phyloP scores from a whole-genome alignment of 495 filamentous ascomycete species.

The Aspergillus homomorphus region DNA sequence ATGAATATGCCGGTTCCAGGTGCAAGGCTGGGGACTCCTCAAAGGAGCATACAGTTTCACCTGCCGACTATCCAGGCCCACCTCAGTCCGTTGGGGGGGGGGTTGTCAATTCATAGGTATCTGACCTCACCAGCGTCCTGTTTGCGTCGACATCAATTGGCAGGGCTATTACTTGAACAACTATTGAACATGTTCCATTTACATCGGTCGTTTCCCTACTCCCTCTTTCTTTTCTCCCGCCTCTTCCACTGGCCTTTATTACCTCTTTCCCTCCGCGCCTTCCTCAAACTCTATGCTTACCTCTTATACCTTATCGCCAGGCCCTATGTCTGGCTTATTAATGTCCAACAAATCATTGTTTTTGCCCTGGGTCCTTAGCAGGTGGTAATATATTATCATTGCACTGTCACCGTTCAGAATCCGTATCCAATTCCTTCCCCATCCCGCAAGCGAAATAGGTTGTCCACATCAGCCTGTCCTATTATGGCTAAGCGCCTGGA shows the following conservation, averaged over 20 bases:
- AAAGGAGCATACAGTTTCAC: not conserved
- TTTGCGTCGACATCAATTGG: not conserved
- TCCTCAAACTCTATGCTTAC: not conserved
- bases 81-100: not conserved
- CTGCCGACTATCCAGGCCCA: not conserved
- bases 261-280: not conserved
- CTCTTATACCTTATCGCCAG: not conserved
- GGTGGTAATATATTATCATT: not conserved
- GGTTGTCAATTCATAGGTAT: not conserved
- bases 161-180: not conserved
- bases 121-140: not conserved
- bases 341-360: not conserved
- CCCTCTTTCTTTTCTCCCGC: not conserved
- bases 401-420: not conserved
- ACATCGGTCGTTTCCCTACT: not conserved
- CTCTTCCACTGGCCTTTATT: not conserved
- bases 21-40: not conserved
- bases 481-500: not conserved
- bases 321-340: not conserved
- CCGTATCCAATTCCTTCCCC: not conserved
- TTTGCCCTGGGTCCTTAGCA: not conserved
- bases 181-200: not conserved
- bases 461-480: not conserved
- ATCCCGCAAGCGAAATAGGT: too few species aligned
- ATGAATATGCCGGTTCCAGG: conserved; percentile 10